Evolutionary conservation across 1,284 basidiomycete genomes (phyloP), one percentile per base, ranked within the genome.

Genomic region (Cystobasidium slooffiae): DNA sequence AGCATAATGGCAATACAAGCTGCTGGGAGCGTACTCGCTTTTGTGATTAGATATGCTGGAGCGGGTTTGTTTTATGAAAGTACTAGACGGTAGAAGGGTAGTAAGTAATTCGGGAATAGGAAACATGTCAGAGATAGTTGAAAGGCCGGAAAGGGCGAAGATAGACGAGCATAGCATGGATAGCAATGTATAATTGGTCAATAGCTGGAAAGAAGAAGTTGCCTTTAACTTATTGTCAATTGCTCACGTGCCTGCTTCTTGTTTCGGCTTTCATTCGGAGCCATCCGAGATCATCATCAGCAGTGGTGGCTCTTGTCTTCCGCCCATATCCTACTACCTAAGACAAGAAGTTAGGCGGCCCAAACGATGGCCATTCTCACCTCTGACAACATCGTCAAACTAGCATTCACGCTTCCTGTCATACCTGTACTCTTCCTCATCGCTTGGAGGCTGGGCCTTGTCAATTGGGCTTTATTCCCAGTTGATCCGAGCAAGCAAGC

Each of bases 61-160:
- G 92, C 92, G 6, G 88, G 90, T 63, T 85, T 94, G 69, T 87
- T 96, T 56, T 97, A 95, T 80, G 93, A 95, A 80, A 92, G 92
- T 7, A 92, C 94, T 84, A 86, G 92, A 81, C 85, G 92, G 56
- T 74, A 69, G 66, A 12, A 43, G 18, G 10, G 6, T 14, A 37
- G 47, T 18, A 63, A 7, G 44, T 20, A 53, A 53, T 18, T 22
- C 5, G 18, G 24, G 39, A 49, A 65, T 44, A 56, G 24, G 22
- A 10, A 56, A 31, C 22, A 37, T 14, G 46, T 14, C 3, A 55
- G 53, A 55, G 24, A 55, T 55, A 55, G 53, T 31, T 31, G 31
- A 31, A 31, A 5, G 31, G 31, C 31, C 31, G 31, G 31, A 31
- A 31, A 31, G 31, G 31, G 31, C 31, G 31, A 31, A 31, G 31